Percentiles rank a stretch among this genome's conserved stretches.
These are phyloP conservation scores for Larix sibirica DNA, from an alignment of 83 land plant species.

Conservation along the genomic window DNA sequence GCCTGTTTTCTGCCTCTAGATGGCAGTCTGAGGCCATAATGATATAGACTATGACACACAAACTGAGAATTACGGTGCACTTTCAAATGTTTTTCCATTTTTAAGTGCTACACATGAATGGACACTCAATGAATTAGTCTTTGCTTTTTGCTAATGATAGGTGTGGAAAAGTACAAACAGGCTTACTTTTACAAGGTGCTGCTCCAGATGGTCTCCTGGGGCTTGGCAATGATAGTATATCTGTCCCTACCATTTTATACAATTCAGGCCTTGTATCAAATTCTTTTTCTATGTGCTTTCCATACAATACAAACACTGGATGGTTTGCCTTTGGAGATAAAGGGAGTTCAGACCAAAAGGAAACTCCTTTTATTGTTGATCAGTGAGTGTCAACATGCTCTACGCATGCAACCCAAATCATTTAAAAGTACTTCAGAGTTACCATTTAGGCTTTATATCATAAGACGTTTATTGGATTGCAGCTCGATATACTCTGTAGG, in stretches of 20 bases:
- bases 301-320: conserved; percentile 51
- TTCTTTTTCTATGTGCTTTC: conserved; percentile 96
- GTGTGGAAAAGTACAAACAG: conserved; percentile 91
- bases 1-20: background rate
- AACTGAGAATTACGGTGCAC: background rate
- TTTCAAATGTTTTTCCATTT: background rate
- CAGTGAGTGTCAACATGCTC: conserved; percentile 25
- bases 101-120: background rate
- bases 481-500: conserved; percentile 66
- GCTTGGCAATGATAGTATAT: conserved; percentile 67
- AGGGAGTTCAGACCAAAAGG: conserved; percentile 64
- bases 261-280: conserved; percentile 50
- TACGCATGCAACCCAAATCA: background rate
- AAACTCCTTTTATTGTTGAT: conserved; percentile 41
- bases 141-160: background rate
- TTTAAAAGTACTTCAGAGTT: background rate
- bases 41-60: background rate
- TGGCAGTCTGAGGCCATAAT: background rate
- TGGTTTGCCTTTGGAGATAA: conserved; percentile 82
- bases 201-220: conserved; percentile 97
- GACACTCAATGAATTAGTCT: conserved; percentile 7
- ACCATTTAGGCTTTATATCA: background rate
- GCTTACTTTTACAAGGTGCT: conserved; percentile 74
- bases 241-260: conserved; percentile 82
- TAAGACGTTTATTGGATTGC: conserved; percentile 13